Base-by-base conservation (phyloP, 768 basidiomycete genomes). In the Termitomyces sp. region DNA sequence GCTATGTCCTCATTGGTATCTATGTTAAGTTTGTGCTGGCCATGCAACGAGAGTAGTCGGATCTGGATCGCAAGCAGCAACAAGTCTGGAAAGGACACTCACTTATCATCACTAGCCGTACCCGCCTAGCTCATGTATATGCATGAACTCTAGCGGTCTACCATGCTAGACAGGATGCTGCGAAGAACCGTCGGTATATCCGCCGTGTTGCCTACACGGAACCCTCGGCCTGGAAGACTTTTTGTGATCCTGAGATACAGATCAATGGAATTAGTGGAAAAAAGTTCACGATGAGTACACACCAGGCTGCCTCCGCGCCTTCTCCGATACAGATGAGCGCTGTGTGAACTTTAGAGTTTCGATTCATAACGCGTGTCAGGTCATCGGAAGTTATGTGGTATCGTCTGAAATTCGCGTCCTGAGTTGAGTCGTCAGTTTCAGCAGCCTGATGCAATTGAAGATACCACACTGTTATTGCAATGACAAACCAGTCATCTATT, bases 281-380 rank as follows among this genome's bases (percentile, higher is more conserved):
- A 44, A 44, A 36, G 11, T 32, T 20, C 38, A 16, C 7, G 15
- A 12, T 15, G 38, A 28, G 12, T n/a, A 53, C 78, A 46, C 65
- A 87, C 88, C 86, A 88, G 13, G 81, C 63, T 24, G 84, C 81
- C 65, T 88, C 87, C 4, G 86, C 85, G 8, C 87, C 85, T 68
- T 88, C 87, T 15, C 87, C 87, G 48, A 89, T 88, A 66, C 87
- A 88, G 36, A 89, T 82, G 32, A 88, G 72, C 0, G 87, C 86
- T 6, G 86, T 86, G 60, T 87, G 81, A 18, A 89, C 87, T 69
- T 87, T 89, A 4, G 84, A 79, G 64, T 87, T 76, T 18, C 78
- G 74, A 53, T 79, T 82, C 84, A 88, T 87, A 0, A 79, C 82
- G 20, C 78, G 74, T 13, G 79, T 80, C 39, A 89, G 69, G 42